Conservation (phyloP, 106 monocot genomes). For the Cymbidium sinense region DNA sequence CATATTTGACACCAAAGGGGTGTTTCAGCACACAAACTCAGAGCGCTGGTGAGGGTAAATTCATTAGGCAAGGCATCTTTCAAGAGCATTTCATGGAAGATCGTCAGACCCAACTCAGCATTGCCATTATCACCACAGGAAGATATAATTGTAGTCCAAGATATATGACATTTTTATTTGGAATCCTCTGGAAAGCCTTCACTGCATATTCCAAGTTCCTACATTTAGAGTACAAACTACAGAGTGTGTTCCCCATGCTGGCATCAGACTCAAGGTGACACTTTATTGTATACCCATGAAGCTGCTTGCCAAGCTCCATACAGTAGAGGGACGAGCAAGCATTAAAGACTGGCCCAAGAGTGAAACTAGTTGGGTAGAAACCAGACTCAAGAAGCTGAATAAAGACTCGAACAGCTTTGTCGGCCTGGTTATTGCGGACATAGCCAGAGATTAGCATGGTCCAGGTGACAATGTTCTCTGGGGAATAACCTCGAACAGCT, state of each 20-base stretch:
- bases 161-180: constrained; percentile 75
- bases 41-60: constrained; percentile 72
- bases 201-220: constrained; percentile 41
- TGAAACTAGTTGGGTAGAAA: constrained; percentile 59
- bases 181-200: constrained; percentile 52
- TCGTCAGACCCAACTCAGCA: constrained; percentile 43
- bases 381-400: constrained; percentile 39
- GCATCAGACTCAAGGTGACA: constrained; percentile 39
- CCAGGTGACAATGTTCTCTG: constrained; percentile 60
- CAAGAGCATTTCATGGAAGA: constrained; percentile 67
- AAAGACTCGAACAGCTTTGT: constrained; percentile 42
- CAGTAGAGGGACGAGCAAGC: constrained; percentile 34
- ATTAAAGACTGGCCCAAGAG: constrained; percentile 58
- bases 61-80: constrained; percentile 54
- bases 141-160: constrained; percentile 83
- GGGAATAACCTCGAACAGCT: constrained; percentile 52
- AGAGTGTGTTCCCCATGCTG: constrained; percentile 70
- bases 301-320: constrained; percentile 53
- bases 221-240: constrained; percentile 74
- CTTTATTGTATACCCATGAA: constrained; percentile 76
- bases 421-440: constrained; percentile 49
- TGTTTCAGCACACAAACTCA: constrained; percentile 57
- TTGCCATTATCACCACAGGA: constrained; percentile 63
- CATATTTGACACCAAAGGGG: constrained; percentile 68
- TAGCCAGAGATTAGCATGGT: constrained; percentile 73